Evolutionary conservation across 352 stramenopile species (phyloP).

Genomic region (Globisporangium irregulare): DNA sequence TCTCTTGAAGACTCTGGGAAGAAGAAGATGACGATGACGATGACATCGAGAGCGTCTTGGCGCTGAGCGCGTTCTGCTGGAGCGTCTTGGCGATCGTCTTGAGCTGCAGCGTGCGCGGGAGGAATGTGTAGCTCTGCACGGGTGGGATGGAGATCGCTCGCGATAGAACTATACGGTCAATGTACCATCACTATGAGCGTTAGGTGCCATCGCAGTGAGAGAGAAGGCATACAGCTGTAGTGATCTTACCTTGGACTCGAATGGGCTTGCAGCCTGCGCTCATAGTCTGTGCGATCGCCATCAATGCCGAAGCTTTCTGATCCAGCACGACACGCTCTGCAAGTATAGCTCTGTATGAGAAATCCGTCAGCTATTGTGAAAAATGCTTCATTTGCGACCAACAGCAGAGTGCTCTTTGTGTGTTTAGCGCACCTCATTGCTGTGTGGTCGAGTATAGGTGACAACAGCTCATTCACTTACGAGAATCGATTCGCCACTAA

Average conservation of each 20-base stretch:
- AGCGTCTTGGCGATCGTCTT: conserved; percentile 33
- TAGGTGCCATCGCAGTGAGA: background rate
- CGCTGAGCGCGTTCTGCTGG: conserved; percentile 40
- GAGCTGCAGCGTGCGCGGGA: conserved; percentile 36
- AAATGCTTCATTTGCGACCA: background rate
- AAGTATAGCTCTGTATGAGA: conserved; percentile 24
- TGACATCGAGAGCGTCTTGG: conserved; percentile 12
- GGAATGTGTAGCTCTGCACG: conserved; percentile 37
- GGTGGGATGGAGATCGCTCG: conserved; percentile 24
- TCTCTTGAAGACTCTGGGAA: conserved; percentile 13
- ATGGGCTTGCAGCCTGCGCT: conserved; percentile 27
- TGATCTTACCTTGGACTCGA: conserved; percentile 32
- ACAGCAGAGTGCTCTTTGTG: background rate
- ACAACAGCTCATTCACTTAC: background rate
- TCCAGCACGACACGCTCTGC: conserved; percentile 20
- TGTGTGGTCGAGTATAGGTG: background rate
- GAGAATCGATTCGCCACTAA: background rate
- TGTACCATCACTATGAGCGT: background rate
- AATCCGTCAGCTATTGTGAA: background rate
- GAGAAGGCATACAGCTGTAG: background rate
- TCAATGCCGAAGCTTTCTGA: conserved; percentile 23
- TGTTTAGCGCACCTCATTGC: conserved; percentile 8
- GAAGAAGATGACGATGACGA: background rate
- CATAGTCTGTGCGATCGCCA: conserved; percentile 33
- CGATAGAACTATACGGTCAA: conserved; percentile 25